Evolutionary conservation across 2,329 filamentous ascomycete genomes (phyloP).

Genomic region (Ascochyta pisi): DNA sequence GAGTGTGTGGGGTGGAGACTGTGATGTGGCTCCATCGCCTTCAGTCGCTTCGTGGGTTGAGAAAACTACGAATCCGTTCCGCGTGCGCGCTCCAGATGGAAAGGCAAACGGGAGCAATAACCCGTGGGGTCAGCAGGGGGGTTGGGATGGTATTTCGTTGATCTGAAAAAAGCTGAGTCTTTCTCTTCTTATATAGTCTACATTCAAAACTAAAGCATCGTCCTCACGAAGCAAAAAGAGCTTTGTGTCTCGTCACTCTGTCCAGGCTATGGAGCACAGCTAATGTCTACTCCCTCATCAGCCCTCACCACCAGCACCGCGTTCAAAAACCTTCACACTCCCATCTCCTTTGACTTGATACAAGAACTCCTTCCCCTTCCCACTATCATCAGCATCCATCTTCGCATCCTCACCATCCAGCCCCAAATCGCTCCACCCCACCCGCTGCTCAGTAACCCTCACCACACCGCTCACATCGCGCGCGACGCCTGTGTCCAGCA

Average conservation of each 20-base stretch:
- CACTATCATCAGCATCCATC: constrained; percentile 25
- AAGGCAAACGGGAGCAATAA: neutral
- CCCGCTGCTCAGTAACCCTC: constrained; percentile 65
- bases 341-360: constrained; percentile 84
- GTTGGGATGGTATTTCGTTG: neutral
- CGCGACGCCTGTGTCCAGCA: constrained; percentile 86
- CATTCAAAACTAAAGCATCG: too few relatives aligned
- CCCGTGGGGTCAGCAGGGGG: neutral
- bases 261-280: neutral
- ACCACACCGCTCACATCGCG: constrained; percentile 90
- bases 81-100: neutral
- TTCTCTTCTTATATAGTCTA: too few relatives aligned
- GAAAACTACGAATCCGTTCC: neutral
- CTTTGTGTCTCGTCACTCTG: too few relatives aligned
- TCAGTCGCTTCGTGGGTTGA: neutral
- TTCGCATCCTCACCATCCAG: constrained; percentile 34
- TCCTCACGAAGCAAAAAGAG: too few relatives aligned
- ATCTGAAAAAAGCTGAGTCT: neutral
- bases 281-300: neutral
- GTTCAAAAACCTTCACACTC: constrained; percentile 81
- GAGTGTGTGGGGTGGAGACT: neutral
- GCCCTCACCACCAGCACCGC: constrained; percentile 61
- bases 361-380: constrained; percentile 72
- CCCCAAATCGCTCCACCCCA: constrained; percentile 38
- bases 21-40: neutral